These are phyloP conservation scores for Cryptosporidium baileyi DNA, from an alignment of 169 alveolate species.

Conservation along the genomic window DNA sequence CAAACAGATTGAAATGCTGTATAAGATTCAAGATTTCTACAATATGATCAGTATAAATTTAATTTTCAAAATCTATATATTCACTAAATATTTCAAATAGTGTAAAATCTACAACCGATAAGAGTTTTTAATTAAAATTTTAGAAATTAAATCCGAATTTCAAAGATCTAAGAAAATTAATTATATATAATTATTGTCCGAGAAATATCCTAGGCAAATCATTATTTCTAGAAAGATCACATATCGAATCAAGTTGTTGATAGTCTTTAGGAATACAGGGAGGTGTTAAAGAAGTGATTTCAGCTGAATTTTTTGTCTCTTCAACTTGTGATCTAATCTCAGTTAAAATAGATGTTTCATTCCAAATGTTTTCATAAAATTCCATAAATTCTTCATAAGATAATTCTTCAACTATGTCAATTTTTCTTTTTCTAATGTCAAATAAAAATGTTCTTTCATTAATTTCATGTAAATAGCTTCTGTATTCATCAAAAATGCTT, in stretches of 20 bases:
- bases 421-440: conserved; percentile 29
- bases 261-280: conserved; percentile 20
- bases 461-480: conserved; percentile 34
- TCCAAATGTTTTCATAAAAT: conserved; percentile 53
- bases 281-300: background rate
- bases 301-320: background rate
- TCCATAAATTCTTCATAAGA: conserved; percentile 29
- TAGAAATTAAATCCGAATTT: no score
- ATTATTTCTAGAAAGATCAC: conserved; percentile 9
- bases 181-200: no score
- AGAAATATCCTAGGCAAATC: background rate
- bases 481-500: conserved; percentile 59
- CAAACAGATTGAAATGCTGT: no score
- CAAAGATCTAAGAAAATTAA: no score
- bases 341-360: background rate
- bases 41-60: no score
- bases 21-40: no score
- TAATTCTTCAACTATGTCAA: conserved; percentile 3
- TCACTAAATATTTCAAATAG: no score
- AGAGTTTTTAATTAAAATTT: no score
- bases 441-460: conserved; percentile 36
- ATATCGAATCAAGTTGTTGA: background rate
- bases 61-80: no score
- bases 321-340: conserved; percentile 63
- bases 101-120: no score